These are phyloP conservation scores for Oidiodendron maius DNA, from an alignment of 495 filamentous ascomycete species.

Conservation along the genomic window DNA sequence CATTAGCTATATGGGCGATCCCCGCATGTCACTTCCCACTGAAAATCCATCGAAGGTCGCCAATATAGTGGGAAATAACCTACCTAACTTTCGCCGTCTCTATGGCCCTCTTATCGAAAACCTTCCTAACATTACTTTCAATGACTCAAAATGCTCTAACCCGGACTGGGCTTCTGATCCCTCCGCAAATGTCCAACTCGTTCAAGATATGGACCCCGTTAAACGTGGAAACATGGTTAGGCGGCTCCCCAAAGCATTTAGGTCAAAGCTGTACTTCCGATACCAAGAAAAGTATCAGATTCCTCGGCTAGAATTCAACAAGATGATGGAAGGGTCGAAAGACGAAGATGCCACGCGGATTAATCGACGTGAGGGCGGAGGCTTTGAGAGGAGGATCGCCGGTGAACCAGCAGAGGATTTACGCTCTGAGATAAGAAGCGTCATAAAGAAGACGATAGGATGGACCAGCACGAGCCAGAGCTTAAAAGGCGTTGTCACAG, in stretches of 20 bases:
- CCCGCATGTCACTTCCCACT: constrained; percentile 79
- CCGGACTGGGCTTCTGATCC: constrained; percentile 62
- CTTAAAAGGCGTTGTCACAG: constrained; percentile 72
- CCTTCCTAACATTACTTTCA: constrained; percentile 80
- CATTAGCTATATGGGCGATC: constrained; percentile 90
- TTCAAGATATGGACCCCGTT: constrained; percentile 86
- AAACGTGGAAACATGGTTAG: constrained; percentile 94
- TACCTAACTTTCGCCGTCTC: constrained; percentile 82
- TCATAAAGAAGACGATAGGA: constrained; percentile 77
- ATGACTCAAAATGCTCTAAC: constrained; percentile 57
- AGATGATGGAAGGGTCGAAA: constrained; percentile 72
- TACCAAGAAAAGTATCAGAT: constrained; percentile 89
- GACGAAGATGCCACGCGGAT: constrained; percentile 64
- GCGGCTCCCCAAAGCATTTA: constrained; percentile 80
- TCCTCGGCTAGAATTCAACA: constrained; percentile 72
- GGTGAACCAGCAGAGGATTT: constrained; percentile 58
- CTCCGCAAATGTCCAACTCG: constrained; percentile 52
- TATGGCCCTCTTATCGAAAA: constrained; percentile 85
- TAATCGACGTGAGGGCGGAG: constrained; percentile 68
- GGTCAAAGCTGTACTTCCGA: constrained; percentile 84
- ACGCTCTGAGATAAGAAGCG: constrained; percentile 56
- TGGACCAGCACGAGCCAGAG: constrained; percentile 89
- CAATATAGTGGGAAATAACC: constrained; percentile 89
- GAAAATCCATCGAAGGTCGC: constrained; percentile 90
- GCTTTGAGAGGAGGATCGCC: constrained; percentile 81